Base-by-base conservation (phyloP, 768 basidiomycete species). In the Guyanaporus albipodus region DNA sequence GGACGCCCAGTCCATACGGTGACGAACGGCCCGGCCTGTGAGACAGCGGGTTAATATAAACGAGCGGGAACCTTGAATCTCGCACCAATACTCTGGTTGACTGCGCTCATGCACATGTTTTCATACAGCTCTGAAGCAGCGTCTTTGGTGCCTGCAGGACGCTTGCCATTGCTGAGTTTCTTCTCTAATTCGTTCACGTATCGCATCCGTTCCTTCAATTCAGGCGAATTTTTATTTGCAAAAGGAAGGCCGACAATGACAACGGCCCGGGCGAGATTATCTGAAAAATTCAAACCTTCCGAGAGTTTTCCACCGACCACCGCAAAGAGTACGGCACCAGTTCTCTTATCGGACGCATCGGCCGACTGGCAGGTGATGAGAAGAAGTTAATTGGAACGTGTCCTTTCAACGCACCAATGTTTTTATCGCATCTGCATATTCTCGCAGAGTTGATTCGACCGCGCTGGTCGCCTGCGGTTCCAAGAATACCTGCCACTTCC, bases 231-330 rank as follows among this genome's bases (percentile, higher is more conserved):
- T 28, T 88, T 75, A 64, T 95, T 97, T 8, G 95, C 85, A 64
- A 92, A 99, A 0, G 95, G 95, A 4, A 99, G 76, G 4, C 96
- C 96, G 38, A 95, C 75, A 48, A 94, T 78, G 24, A 93, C 72
- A 19, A 96, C 90, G 10, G 83, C 86, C 24, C 93, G 84, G 3
- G 93, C 92, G 14, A 91, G 79, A 38, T 83, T 77, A 61, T 91
- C 87, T 17, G 82, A 76, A 58, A 86, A 86, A 56, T 85, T 84
- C 31, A 84, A 64, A 8, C 94, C 95, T 68, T 99, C 96, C 0
- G 91, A 94, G n/a, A 99, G 77, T 62, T 97, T 98, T 22, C 93
- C 95, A 15, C 94, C 94, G 22, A 98, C 85, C 9, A 98, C 96
- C 2, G 96, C 95, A 45, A 98, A 85, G 5, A 99, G 71, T 31